These are phyloP conservation scores for Dioscorea dumetorum DNA, from an alignment of 106 monocot genomes.

Conservation along the genomic window DNA sequence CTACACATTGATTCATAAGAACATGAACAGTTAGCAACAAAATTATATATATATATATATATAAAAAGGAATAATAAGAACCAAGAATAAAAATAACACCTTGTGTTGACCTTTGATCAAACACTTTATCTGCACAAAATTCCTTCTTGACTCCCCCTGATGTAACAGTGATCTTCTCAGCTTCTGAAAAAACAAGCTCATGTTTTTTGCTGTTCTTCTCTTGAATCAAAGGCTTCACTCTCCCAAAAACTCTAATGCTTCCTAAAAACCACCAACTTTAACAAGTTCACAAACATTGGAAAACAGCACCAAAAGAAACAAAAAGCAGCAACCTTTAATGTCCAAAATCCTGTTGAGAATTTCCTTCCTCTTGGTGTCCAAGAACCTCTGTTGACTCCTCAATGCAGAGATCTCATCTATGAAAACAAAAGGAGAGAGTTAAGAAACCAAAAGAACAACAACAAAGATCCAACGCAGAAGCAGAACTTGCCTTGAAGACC, in stretches of 20 bases:
- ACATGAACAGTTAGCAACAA: not conserved
- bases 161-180: conserved; percentile 44
- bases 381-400: conserved; percentile 29
- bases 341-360: conserved; percentile 63
- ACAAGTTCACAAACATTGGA: not conserved
- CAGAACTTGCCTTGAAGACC: conserved; percentile 32
- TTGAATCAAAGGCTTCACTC: conserved; percentile 23
- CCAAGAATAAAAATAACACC: conserved; percentile 20
- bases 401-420: conserved; percentile 41
- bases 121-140: conserved; percentile 55
- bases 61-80: not conserved
- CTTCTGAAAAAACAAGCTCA: conserved; percentile 15
- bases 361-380: conserved; percentile 50
- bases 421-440: not conserved
- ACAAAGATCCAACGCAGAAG: not conserved
- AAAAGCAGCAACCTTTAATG: conserved; percentile 62
- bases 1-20: conserved; percentile 15
- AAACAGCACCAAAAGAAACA: not conserved
- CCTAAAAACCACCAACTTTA: conserved; percentile 34
- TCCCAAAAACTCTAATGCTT: conserved; percentile 80
- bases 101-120: conserved; percentile 47
- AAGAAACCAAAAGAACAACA: not conserved
- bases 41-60: too few relatives aligned
- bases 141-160: conserved; percentile 51
- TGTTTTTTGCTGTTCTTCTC: conserved; percentile 2